These are phyloP conservation scores for Calonectria pseudoturangicola DNA, from an alignment of 2,329 filamentous ascomycete species.

Conservation along the genomic window DNA sequence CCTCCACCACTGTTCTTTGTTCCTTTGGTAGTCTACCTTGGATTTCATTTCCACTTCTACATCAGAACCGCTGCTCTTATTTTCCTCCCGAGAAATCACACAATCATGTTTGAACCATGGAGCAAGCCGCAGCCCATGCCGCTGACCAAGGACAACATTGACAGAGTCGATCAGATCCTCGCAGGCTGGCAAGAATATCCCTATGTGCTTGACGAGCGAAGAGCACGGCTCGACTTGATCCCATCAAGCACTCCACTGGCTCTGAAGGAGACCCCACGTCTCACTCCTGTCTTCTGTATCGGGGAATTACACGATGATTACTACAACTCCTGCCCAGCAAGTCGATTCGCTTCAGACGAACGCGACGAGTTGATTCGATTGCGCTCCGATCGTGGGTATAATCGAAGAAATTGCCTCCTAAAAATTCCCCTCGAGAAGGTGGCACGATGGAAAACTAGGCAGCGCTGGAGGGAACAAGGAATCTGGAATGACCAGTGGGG, in stretches of 20 bases:
- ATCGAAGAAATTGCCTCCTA: not conserved
- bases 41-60: not conserved
- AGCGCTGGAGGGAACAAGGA: constrained; percentile 12
- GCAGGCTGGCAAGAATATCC: not conserved
- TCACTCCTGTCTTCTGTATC: not conserved
- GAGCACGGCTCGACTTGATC: not conserved
- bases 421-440: not conserved
- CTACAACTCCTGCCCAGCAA: not conserved
- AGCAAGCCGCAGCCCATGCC: not conserved
- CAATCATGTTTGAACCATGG: not conserved
- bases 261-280: not conserved
- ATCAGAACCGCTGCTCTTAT: not conserved
- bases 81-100: not conserved
- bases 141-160: not conserved
- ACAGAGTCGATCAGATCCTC: not conserved
- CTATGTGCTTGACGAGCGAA: not conserved
- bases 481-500: not conserved
- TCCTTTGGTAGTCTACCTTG: not conserved
- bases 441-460: not conserved
- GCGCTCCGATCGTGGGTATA: not conserved
- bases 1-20: not conserved
- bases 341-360: not conserved
- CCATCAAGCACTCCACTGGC: not conserved
- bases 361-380: not conserved
- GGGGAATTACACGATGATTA: not conserved